phyloP scores from a whole-genome alignment of 83 land plant species.

The Picea engelmannii region DNA sequence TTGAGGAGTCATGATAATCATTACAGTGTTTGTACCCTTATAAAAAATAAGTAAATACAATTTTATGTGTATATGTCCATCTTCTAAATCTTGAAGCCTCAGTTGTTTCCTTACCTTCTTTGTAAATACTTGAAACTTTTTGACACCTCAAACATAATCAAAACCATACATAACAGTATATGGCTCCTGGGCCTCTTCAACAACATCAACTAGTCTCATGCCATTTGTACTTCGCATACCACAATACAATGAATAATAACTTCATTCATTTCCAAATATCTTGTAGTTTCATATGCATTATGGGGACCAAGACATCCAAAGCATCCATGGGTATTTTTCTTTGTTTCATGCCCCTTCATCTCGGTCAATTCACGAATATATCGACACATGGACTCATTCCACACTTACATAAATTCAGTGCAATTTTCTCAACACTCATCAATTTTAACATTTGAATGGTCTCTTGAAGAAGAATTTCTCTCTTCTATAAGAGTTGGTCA shows the following conservation, averaged over 20 bases:
- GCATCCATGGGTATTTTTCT: constrained; percentile 89
- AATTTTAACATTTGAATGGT: background rate
- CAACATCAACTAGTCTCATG: constrained; percentile 96
- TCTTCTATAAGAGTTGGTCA: constrained; percentile 72
- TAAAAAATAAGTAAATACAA: constrained; percentile 51
- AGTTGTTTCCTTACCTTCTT: constrained; percentile 71
- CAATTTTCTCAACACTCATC: constrained; percentile 92
- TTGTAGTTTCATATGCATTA: constrained; percentile 98
- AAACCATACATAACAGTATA: too few species aligned
- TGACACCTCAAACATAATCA: too few species aligned
- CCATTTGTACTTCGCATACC: constrained; percentile 99
- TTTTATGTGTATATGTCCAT: constrained; percentile 60
- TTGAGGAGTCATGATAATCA: constrained; percentile 70
- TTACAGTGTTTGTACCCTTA: constrained; percentile 95
- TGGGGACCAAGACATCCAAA: constrained; percentile 99
- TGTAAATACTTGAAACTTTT: constrained; percentile 13
- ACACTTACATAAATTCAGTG: constrained; percentile 92
- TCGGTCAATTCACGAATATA: constrained; percentile 96
- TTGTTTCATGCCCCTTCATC: constrained; percentile 97
- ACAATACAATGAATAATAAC: constrained; percentile 90
- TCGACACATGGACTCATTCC: constrained; percentile 98
- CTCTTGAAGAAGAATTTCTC: constrained; percentile 69
- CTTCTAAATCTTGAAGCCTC: constrained; percentile 64
- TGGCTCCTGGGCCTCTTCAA: background rate
- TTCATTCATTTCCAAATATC: constrained; percentile 87